Evolutionary conservation across 73 alveolate species (phyloP).

Genomic region (Paramecium pentaurelia): DNA sequence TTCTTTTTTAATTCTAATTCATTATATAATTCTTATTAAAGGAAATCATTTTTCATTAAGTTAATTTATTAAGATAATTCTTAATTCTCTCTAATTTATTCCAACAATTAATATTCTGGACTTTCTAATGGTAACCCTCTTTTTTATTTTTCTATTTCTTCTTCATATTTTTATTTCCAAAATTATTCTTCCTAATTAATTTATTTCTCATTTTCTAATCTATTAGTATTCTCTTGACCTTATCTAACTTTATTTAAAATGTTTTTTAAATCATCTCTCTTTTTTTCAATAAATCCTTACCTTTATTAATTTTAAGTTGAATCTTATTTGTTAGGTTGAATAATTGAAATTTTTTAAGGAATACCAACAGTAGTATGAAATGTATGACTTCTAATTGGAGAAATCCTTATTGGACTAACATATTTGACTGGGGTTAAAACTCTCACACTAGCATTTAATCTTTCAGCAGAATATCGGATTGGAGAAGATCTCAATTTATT

Average conservation of each 20-base stretch:
- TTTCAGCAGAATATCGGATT: neutral
- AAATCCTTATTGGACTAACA: constrained; percentile 33
- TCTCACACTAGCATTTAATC: neutral
- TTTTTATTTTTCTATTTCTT: neutral
- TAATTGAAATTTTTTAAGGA: neutral
- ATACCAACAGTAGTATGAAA: neutral
- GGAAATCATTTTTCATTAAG: neutral
- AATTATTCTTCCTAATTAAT: neutral
- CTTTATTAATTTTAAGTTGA: neutral
- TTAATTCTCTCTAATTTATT: neutral
- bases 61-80: neutral
- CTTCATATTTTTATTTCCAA: neutral
- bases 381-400: neutral
- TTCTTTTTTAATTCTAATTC: neutral
- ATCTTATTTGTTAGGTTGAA: neutral
- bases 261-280: neutral
- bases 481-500: neutral
- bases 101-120: neutral
- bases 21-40: neutral
- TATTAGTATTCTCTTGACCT: neutral
- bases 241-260: neutral
- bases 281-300: neutral
- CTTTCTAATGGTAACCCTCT: neutral
- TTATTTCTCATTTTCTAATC: neutral
- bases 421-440: neutral